These are phyloP conservation scores for Austropuccinia psidii DNA, from an alignment of 1,284 basidiomycete species.

Conservation along the genomic window DNA sequence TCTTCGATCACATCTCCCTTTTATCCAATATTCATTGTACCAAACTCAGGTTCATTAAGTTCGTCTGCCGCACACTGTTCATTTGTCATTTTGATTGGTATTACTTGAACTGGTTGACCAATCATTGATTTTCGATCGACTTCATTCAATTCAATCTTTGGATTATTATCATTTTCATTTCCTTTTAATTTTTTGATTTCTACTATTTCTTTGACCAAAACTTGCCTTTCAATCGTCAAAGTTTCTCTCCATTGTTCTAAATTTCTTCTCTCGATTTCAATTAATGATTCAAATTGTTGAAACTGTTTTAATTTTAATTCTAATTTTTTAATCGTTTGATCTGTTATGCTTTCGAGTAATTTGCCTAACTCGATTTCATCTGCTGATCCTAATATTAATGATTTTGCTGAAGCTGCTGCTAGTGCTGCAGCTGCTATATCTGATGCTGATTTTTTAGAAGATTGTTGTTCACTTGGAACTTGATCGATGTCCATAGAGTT, in stretches of 20 bases:
- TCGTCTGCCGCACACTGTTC: not conserved
- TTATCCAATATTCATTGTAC: slow-evolving; percentile 12
- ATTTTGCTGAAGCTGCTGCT: slow-evolving; percentile 79
- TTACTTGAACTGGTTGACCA: not conserved
- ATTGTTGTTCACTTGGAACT: not conserved
- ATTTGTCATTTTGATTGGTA: slow-evolving; percentile 8
- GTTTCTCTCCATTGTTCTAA: slow-evolving; percentile 54
- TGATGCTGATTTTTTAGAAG: slow-evolving; percentile 22
- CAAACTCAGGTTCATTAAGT: not conserved
- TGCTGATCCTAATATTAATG: slow-evolving; percentile 68
- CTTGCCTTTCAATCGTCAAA: slow-evolving; percentile 43
- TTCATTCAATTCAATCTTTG: not conserved
- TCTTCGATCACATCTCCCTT: too few species aligned
- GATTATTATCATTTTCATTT: not conserved
- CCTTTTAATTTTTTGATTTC: slow-evolving; percentile 12
- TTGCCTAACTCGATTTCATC: slow-evolving; percentile 74
- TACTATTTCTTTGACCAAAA: slow-evolving; percentile 40
- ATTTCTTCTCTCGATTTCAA: slow-evolving; percentile 72
- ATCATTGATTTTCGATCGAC: not conserved
- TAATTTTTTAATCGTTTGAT: slow-evolving; percentile 83
- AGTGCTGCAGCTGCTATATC: slow-evolving; percentile 70
- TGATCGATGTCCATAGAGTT: slow-evolving; percentile 23
- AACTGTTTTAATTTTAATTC: slow-evolving; percentile 88
- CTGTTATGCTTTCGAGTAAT: slow-evolving; percentile 75
- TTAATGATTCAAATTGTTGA: slow-evolving; percentile 75